Base-by-base conservation (phyloP, 2,329 filamentous ascomycete genomes). In the Aspergillus vadensis region DNA sequence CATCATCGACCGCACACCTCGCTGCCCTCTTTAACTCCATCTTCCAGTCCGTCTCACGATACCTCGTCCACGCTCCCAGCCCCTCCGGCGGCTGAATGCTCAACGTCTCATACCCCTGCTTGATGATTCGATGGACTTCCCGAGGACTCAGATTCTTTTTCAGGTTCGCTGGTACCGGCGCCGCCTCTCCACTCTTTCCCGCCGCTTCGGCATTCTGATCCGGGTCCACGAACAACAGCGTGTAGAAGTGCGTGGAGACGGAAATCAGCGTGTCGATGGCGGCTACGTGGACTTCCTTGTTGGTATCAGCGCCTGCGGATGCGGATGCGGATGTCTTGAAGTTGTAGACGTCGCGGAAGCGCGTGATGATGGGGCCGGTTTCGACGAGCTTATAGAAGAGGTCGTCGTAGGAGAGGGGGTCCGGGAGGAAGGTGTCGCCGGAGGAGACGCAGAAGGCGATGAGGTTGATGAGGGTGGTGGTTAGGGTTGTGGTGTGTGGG, bases 371-470 rank as follows among this genome's bases (percentile, higher is more conserved):
- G 52, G 96, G 91, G 10, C 93, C 92, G 2, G 89, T 91, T 77
- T 99, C 95, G 25, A 98, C 92, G 2, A 98, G 85, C 78, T 99
- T 99, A 85, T 99, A 99, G 79, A 99, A 98, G 0, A 99, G 83
- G 71, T 99, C 95, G 70, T 99, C 95, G 76, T 98, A 98, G 1
- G 91, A 88, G 17, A 90, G 86, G 0, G 92, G 88, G 30, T 91
- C 91, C 0, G 94, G 95, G 7, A 99, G 83, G 77, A 99, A 98
- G 2, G 90, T 88, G 74, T 98, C 95, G 6, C 95, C 95, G 2
- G 88, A 86, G 1, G 91, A 95, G 7, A 99, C 82, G 2, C 91
- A 91, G 41, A 97, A 84, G 1, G 91, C 91, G 41, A 97, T 82
- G 5, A 97, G 81, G 70, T 95, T 92, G 55, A 95, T 88, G 1